Conservation (phyloP, 1,284 basidiomycete genomes). For the Pyrrhoderma noxium region DNA sequence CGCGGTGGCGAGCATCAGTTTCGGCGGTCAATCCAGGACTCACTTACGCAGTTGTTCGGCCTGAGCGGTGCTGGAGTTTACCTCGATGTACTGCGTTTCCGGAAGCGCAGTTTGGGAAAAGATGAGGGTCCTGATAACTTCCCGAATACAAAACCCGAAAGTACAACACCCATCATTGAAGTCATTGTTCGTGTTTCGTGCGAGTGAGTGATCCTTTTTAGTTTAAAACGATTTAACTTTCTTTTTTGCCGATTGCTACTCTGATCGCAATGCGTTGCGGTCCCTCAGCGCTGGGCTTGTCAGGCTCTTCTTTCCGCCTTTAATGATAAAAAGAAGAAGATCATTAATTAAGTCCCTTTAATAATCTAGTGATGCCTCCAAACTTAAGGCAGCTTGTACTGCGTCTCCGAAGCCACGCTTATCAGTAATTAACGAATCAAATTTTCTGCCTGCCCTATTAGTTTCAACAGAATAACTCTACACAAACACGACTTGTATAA, state of each 20-base stretch:
- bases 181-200: slow-evolving; percentile 31
- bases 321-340: neutral
- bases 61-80: slow-evolving; percentile 33
- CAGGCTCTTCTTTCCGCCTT: neutral
- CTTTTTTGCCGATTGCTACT: neutral
- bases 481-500: too few relatives aligned
- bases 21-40: slow-evolving; percentile 37
- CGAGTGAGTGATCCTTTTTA: slow-evolving; percentile 22
- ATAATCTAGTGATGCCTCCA: slow-evolving; percentile 1
- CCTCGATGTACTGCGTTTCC: slow-evolving; percentile 35
- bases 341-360: neutral
- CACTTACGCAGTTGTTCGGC: slow-evolving; percentile 37
- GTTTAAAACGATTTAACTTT: neutral
- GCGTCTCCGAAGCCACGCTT: slow-evolving; percentile 1
- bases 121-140: neutral
- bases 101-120: neutral
- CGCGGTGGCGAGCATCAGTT: slow-evolving; percentile 26
- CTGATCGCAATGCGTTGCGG: too few relatives aligned
- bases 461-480: neutral
- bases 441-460: slow-evolving; percentile 8
- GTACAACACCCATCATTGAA: slow-evolving; percentile 27
- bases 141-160: neutral
- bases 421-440: slow-evolving; percentile 1
- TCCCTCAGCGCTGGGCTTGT: neutral
- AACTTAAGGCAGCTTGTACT: slow-evolving; percentile 4